Percentiles rank a stretch among this genome's conserved stretches.
phyloP scores from a whole-genome alignment of 371 early-diverging fungal genomes.

The Lichtheimia ornata region DNA sequence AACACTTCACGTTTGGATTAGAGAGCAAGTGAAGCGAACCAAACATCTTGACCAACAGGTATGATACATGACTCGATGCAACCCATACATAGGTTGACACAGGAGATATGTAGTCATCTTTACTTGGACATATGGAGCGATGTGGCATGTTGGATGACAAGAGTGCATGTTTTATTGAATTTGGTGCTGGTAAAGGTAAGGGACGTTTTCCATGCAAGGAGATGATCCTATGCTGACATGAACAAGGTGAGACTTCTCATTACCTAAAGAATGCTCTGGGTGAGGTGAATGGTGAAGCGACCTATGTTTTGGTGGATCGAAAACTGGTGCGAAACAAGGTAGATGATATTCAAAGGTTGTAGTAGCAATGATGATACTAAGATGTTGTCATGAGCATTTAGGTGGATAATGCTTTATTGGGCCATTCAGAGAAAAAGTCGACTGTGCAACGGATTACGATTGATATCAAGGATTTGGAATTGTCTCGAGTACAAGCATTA shows the following conservation, averaged over 20 bases:
- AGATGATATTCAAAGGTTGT: not conserved
- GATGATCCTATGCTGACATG: not conserved
- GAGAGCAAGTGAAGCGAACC: constrained; percentile 42
- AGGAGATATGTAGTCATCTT: constrained; percentile 56
- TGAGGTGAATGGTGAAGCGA: constrained; percentile 56
- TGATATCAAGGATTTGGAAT: constrained; percentile 84
- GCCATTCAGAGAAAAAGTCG: constrained; percentile 31
- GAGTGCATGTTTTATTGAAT: constrained; percentile 71
- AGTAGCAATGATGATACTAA: not conserved
- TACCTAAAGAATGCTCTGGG: constrained; percentile 60
- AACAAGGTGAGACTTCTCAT: constrained; percentile 59
- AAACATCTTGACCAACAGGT: constrained; percentile 76
- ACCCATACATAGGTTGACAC: too few species aligned
- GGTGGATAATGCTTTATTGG: constrained; percentile 41
- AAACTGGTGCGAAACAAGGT: constrained; percentile 76
- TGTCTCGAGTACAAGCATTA: constrained; percentile 48
- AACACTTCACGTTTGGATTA: constrained; percentile 8
- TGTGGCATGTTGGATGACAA: constrained; percentile 61
- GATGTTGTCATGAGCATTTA: not conserved
- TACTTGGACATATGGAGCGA: constrained; percentile 76
- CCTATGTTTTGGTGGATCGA: constrained; percentile 77
- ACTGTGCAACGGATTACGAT: constrained; percentile 67
- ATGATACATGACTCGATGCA: not conserved
- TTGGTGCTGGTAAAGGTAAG: constrained; percentile 81
- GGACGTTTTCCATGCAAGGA: constrained; percentile 2